A percentile compares a stretch with the other conserved stretches of the same genome.
phyloP scores from a whole-genome alignment of 2,329 filamentous ascomycete species.

The Phaeosphaeriaceae sp. region DNA sequence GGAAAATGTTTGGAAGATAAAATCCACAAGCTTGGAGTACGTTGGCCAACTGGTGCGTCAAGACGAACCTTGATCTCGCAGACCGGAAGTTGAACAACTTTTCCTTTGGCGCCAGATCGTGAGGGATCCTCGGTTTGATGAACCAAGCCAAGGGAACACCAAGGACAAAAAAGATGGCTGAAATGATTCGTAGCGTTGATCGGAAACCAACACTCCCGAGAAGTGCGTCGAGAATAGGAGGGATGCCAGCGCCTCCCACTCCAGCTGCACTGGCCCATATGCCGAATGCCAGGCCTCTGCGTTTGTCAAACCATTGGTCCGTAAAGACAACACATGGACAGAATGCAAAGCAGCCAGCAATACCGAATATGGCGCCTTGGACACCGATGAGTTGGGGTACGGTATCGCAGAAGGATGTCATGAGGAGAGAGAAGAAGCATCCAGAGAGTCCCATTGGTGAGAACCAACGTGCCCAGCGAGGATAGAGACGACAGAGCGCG shows the following conservation, averaged over 20 bases:
- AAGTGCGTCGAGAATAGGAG: constrained; percentile 51
- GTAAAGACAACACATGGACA: constrained; percentile 60
- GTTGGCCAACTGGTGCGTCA: constrained; percentile 42
- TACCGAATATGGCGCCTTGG: constrained; percentile 47
- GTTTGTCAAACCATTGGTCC: constrained; percentile 66
- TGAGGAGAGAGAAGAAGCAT: constrained; percentile 38
- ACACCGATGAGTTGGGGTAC: constrained; percentile 42
- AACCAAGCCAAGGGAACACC: constrained; percentile 43
- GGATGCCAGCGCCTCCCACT: constrained; percentile 53
- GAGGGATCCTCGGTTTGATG: constrained; percentile 41
- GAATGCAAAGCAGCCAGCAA: constrained; percentile 57
- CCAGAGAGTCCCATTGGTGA: constrained; percentile 43
- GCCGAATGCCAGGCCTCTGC: constrained; percentile 66
- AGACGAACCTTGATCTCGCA: not conserved
- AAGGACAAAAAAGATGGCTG: constrained; percentile 37
- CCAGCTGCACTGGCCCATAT: constrained; percentile 61
- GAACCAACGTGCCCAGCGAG: constrained; percentile 36
- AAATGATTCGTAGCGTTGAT: constrained; percentile 51
- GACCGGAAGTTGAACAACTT: constrained; percentile 15
- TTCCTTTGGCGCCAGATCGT: not conserved
- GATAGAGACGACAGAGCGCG: constrained; percentile 38
- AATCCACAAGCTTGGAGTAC: constrained; percentile 48
- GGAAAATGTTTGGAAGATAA: constrained; percentile 50
- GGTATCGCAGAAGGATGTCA: constrained; percentile 42
- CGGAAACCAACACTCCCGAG: constrained; percentile 49